Conservation (phyloP, 305 asterid species). For the Plantago lanceolata region DNA sequence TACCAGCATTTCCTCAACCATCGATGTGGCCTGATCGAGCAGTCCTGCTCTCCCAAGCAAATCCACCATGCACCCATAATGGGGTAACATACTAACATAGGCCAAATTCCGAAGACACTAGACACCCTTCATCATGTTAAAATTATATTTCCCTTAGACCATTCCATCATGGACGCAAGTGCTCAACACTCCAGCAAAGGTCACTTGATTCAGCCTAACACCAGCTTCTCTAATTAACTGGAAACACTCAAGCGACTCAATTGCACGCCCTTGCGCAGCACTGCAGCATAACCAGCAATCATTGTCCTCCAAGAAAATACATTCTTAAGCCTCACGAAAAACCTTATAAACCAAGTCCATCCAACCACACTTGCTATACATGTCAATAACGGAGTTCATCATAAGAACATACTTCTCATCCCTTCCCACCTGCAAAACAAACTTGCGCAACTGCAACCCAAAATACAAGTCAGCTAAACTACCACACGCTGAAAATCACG, state of each 20-base stretch:
- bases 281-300: slow-evolving; percentile 75
- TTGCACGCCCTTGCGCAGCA: slow-evolving; percentile 62
- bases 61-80: slow-evolving; percentile 87
- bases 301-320: slow-evolving; percentile 85
- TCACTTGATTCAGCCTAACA: slow-evolving; percentile 61
- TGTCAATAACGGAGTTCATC: slow-evolving; percentile 73
- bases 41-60: slow-evolving; percentile 78
- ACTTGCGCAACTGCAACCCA: slow-evolving; percentile 71
- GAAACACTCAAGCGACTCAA: slow-evolving; percentile 58
- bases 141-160: slow-evolving; percentile 63
- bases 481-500: slow-evolving; percentile 76
- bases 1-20: slow-evolving; percentile 51
- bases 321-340: slow-evolving; percentile 47
- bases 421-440: slow-evolving; percentile 46
- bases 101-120: slow-evolving; percentile 55
- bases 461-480: slow-evolving; percentile 57
- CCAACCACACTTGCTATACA: slow-evolving; percentile 85
- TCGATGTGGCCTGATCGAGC: slow-evolving; percentile 58
- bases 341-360: slow-evolving; percentile 70
- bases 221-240: slow-evolving; percentile 44
- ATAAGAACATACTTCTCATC: slow-evolving; percentile 40
- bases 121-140: slow-evolving; percentile 51
- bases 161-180: slow-evolving; percentile 87
- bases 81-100: slow-evolving; percentile 53
- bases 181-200: slow-evolving; percentile 68